Percentiles rank a stretch among this genome's conserved stretches.
Evolutionary conservation across 306 rosid genomes (phyloP).

Genomic region (Corylus avellana): DNA sequence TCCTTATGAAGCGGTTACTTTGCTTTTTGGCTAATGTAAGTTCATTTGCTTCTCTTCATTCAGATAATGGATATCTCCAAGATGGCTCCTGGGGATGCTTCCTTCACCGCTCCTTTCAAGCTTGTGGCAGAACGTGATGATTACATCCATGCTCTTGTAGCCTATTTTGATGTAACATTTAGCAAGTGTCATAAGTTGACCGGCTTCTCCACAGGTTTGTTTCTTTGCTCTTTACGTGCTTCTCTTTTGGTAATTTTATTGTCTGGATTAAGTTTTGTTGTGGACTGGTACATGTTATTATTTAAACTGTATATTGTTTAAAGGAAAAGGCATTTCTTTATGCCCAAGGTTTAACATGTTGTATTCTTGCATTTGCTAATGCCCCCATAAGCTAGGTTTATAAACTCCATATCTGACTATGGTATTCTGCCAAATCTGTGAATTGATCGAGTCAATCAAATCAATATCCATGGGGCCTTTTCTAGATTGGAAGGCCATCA

Average conservation of each 20-base stretch:
- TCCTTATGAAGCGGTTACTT: neutral
- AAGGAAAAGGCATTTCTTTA: neutral
- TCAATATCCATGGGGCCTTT: neutral
- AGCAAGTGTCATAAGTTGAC: conserved; percentile 88
- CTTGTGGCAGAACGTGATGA: conserved; percentile 89
- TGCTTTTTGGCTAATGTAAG: conserved; percentile 4
- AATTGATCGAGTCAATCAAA: neutral
- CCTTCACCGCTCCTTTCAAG: conserved; percentile 91
- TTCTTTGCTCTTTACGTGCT: conserved; percentile 22
- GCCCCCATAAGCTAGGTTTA: neutral
- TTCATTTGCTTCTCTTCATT: conserved; percentile 34
- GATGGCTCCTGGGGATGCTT: conserved; percentile 92
- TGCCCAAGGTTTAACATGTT: neutral
- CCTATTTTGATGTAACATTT: conserved; percentile 92
- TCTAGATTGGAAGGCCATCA: neutral
- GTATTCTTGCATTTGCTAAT: neutral
- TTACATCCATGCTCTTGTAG: conserved; percentile 91
- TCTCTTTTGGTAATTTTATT: conserved; percentile 1
- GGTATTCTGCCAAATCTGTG: neutral
- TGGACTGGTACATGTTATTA: neutral
- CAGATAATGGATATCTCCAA: conserved; percentile 99
- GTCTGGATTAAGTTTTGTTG: conserved; percentile 5
- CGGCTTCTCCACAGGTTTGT: conserved; percentile 94
- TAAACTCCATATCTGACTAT: neutral
- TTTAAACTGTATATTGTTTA: neutral